Base-by-base conservation (phyloP, 2,329 filamentous ascomycete genomes). In the Aspergillus thermomutatus region DNA sequence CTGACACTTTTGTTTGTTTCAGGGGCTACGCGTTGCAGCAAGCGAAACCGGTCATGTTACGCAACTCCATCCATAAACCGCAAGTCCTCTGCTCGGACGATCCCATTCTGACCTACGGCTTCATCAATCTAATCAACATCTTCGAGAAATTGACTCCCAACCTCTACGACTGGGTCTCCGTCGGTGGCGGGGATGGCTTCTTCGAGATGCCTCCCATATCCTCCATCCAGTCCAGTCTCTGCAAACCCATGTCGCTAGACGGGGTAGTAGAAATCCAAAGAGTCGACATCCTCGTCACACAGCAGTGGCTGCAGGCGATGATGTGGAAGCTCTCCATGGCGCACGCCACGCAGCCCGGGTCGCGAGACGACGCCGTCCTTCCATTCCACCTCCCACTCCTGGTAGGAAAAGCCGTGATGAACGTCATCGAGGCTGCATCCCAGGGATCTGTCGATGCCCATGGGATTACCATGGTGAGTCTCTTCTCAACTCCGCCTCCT, bases 401-500 rank as follows among this genome's bases (percentile, higher is more conserved):
- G 53, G 81, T 89, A 58, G 81, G 86, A 0, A 81, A 84, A 52
- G 86, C 90, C 53, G 68, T 90, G 14, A 78, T 84, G 61, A 82
- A 82, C 8, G 85, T 92, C 73, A 87, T 89, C 4, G 84, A 86
- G 2, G 85, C 88, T 53, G 91, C 94, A 65, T 89, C 89, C 0
- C 86, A 87, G 52, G 83, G 87, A 56, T 86, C 87, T 34, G 87
- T 91, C 73, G 90, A 93, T 61, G 79, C 92, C 2, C 82, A 93
- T 61, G 88, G 88, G 27, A 85, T 90, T 41, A 88, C 88, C 53
- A 77, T 95, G 73, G 88, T 90, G 76, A 72, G 85, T 78, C 21
- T 19, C 14, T 48, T 26, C 37, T 48, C 43, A n/a, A 19, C n/a
- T 14, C 14, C 23, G 11, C 4, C 19, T 25, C 40, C 28, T 9